Conservation (phyloP, 2,329 filamentous ascomycete species). For the Aureobasidium sp. region DNA sequence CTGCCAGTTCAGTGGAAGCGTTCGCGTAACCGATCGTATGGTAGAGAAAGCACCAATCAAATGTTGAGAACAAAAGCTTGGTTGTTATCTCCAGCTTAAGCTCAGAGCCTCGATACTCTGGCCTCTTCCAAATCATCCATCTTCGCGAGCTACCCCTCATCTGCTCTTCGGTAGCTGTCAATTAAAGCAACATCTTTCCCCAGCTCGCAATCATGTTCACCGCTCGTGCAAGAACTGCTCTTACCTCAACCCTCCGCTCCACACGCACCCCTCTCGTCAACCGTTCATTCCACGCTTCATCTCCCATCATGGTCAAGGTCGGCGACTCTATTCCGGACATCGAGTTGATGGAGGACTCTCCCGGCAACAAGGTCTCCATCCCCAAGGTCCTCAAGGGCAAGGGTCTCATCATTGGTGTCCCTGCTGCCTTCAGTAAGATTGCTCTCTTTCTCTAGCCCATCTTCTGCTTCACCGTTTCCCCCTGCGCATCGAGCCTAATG, state of each 20-base stretch:
- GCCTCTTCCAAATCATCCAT: background rate
- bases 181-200: constrained; percentile 5
- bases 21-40: background rate
- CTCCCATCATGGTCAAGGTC: constrained; percentile 57
- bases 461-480: background rate
- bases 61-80: background rate
- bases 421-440: constrained; percentile 39
- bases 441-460: background rate
- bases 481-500: background rate
- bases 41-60: background rate
- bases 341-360: constrained; percentile 71
- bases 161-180: background rate
- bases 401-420: constrained; percentile 77
- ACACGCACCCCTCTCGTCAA: constrained; percentile 12
- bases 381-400: constrained; percentile 67
- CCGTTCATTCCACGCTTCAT: constrained; percentile 55
- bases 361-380: constrained; percentile 84
- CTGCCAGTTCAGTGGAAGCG: background rate
- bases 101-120: constrained; percentile 6
- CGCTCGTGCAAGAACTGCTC: constrained; percentile 18
- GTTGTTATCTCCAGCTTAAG: constrained; percentile 1
- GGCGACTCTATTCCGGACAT: constrained; percentile 73
- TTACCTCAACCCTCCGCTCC: constrained; percentile 14
- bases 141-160: background rate
- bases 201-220: constrained; percentile 20